Conservation (phyloP, 164 flowering plant species). For the Macadamia integrifolia region DNA sequence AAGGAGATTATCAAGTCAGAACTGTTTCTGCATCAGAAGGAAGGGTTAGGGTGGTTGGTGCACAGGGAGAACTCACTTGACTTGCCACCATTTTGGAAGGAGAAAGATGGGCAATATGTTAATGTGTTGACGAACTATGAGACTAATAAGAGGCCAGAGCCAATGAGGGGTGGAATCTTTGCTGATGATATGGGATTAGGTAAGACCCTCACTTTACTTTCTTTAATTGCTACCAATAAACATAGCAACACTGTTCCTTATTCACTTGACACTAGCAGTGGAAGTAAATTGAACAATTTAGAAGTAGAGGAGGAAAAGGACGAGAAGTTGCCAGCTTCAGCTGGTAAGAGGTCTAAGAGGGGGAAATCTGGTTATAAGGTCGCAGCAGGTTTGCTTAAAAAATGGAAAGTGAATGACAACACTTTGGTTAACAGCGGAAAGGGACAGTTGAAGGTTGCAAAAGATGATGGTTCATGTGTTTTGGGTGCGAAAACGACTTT, state of each 20-base stretch:
- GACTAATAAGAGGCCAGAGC: slow-evolving; percentile 54
- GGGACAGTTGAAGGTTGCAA: slow-evolving; percentile 4
- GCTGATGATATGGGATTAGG: slow-evolving; percentile 99
- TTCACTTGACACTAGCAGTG: not conserved
- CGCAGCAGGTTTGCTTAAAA: slow-evolving; percentile 23
- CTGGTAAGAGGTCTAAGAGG: slow-evolving; percentile 36
- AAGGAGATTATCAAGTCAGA: slow-evolving; percentile 47
- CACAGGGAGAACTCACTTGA: slow-evolving; percentile 63
- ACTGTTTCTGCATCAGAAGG: slow-evolving; percentile 73
- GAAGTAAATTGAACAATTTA: not conserved
- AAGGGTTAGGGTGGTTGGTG: slow-evolving; percentile 79
- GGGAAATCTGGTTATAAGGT: slow-evolving; percentile 14
- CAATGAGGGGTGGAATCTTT: slow-evolving; percentile 78
- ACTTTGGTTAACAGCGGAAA: not conserved
- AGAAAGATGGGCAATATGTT: slow-evolving; percentile 45
- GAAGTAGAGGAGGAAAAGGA: slow-evolving; percentile 21
- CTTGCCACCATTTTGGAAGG: slow-evolving; percentile 93
- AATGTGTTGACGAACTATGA: slow-evolving; percentile 68
- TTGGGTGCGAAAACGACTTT: slow-evolving; percentile 41
- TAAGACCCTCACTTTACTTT: slow-evolving; percentile 83
- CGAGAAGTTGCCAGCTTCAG: slow-evolving; percentile 6
- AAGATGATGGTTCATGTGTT: slow-evolving; percentile 4
- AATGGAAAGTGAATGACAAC: slow-evolving; percentile 19
- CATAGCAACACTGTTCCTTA: slow-evolving; percentile 8
- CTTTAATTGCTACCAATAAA: slow-evolving; percentile 71